Evolutionary conservation across 257 asterid species (phyloP).

Genomic region (Ilex aquifolium): DNA sequence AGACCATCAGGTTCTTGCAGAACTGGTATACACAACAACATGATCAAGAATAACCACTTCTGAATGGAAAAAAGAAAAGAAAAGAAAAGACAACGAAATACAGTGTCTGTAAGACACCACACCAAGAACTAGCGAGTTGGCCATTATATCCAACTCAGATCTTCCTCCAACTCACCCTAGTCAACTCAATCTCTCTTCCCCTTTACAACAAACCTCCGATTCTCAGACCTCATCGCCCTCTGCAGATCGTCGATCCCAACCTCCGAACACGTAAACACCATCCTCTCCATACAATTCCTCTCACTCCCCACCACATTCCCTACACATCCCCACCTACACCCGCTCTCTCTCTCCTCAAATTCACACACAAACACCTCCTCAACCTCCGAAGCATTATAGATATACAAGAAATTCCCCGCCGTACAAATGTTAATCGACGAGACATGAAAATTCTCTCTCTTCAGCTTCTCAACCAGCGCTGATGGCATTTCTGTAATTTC

Average conservation of each 20-base stretch:
- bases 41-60: too few relatives aligned
- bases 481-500: slow-evolving; percentile 60
- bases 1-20: too few relatives aligned
- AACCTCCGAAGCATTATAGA: slow-evolving; percentile 33
- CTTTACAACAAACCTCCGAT: neutral
- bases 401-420: slow-evolving; percentile 38
- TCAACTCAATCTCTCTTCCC: too few relatives aligned
- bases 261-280: slow-evolving; percentile 42
- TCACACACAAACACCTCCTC: slow-evolving; percentile 66
- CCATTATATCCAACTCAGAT: too few relatives aligned
- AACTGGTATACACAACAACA: too few relatives aligned
- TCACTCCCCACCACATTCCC: slow-evolving; percentile 32
- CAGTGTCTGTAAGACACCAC: too few relatives aligned
- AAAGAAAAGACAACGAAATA: too few relatives aligned
- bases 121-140: too few relatives aligned
- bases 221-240: slow-evolving; percentile 18
- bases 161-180: too few relatives aligned
- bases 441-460: slow-evolving; percentile 28
- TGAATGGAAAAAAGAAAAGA: too few relatives aligned
- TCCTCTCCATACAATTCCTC: slow-evolving; percentile 16
- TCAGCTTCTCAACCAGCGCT: slow-evolving; percentile 31
- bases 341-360: slow-evolving; percentile 17
- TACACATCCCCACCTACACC: slow-evolving; percentile 65
- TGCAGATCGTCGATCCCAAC: slow-evolving; percentile 46
- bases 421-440: slow-evolving; percentile 25